These are phyloP conservation scores for Allantophomopsis lycopodina DNA, from an alignment of 2,329 filamentous ascomycete genomes.

Conservation along the genomic window DNA sequence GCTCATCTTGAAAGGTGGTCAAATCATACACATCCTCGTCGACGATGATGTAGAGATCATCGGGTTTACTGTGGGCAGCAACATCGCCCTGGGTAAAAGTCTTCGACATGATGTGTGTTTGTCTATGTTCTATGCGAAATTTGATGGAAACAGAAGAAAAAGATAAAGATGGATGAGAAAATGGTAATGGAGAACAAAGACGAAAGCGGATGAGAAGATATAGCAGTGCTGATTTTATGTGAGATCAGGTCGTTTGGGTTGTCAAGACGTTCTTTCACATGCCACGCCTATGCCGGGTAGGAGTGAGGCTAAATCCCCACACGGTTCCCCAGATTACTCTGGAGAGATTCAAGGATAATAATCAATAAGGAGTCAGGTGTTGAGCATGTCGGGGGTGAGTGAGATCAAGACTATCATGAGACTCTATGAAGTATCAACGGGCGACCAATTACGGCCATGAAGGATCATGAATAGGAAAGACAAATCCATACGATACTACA, in stretches of 20 bases:
- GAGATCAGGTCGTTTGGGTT: background rate
- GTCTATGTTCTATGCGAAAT: background rate
- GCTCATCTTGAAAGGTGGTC: constrained; percentile 76
- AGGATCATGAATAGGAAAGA: too few species aligned
- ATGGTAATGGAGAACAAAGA: background rate
- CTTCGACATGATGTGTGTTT: constrained; percentile 55
- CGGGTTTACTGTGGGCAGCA: constrained; percentile 77
- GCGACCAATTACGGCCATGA: too few species aligned
- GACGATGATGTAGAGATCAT: constrained; percentile 78
- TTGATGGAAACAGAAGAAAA: too few species aligned
- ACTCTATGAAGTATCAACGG: too few species aligned
- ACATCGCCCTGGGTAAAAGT: constrained; percentile 77
- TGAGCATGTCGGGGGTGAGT: too few species aligned
- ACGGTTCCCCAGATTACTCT: background rate
- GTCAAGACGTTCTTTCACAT: constrained; percentile 1
- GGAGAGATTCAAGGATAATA: too few species aligned
- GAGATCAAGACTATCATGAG: too few species aligned
- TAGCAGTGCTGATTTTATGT: background rate
- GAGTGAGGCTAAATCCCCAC: background rate
- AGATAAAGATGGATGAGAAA: background rate
- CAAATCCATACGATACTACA: too few species aligned
- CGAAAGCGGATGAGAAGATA: background rate
- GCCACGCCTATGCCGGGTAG: background rate
- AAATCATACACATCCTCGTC: constrained; percentile 95
- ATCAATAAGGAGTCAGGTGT: too few species aligned